These are phyloP conservation scores for Noccaea caerulescens DNA, from an alignment of 345 rosid genomes.

Conservation along the genomic window DNA sequence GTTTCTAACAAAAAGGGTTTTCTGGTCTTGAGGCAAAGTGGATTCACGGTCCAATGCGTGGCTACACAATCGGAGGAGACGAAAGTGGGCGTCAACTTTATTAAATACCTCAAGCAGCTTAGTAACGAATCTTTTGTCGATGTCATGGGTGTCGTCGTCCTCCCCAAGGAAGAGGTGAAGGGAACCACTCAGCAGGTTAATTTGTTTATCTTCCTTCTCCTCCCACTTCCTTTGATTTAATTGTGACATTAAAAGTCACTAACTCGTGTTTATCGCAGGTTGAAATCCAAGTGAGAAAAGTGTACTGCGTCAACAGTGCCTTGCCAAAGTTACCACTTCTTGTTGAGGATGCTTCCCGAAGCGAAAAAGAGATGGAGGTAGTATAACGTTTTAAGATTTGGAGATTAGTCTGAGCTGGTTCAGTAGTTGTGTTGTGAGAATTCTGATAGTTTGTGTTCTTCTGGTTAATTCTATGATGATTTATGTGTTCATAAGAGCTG, in stretches of 20 bases:
- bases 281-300: constrained; percentile 65
- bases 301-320: constrained; percentile 68
- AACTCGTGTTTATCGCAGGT: constrained; percentile 47
- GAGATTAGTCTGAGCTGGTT: neutral
- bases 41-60: constrained; percentile 81
- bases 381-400: neutral
- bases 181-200: constrained; percentile 66
- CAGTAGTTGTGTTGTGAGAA: neutral
- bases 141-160: constrained; percentile 54
- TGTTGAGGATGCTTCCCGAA: constrained; percentile 81
- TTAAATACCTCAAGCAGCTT: constrained; percentile 56
- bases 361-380: constrained; percentile 82
- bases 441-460: constrained; percentile 4
- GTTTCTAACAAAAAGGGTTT: constrained; percentile 63
- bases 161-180: constrained; percentile 56
- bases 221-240: neutral
- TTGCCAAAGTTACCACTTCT: constrained; percentile 62
- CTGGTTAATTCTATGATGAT: constrained; percentile 3
- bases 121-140: constrained; percentile 75
- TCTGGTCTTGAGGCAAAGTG: constrained; percentile 64
- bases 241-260: neutral
- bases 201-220: neutral
- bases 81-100: constrained; percentile 63
- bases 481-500: constrained; percentile 17
- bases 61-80: constrained; percentile 48